Percentiles rank a stretch among this genome's conserved stretches.
Conservation (phyloP, 305 asterid species). For the Coffea humblotiana region DNA sequence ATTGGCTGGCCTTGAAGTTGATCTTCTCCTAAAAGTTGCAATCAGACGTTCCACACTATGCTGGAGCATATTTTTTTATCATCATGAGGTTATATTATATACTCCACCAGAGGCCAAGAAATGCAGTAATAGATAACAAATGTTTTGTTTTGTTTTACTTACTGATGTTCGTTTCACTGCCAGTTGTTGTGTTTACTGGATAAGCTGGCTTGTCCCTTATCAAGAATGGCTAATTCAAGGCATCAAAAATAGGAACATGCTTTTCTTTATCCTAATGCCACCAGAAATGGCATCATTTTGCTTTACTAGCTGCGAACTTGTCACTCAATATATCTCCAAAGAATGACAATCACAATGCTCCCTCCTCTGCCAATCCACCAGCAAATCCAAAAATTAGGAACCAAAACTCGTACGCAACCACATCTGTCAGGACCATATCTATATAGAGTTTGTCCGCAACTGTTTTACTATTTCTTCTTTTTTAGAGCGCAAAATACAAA, state of each 20-base stretch:
- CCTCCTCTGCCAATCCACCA: neutral
- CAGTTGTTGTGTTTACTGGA: constrained; percentile 4
- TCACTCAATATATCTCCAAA: neutral
- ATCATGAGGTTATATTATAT: constrained; percentile 1
- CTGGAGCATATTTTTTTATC: constrained; percentile 8
- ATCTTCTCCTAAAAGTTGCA: neutral
- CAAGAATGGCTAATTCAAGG: neutral
- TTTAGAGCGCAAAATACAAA: neutral
- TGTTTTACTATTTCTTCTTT: neutral
- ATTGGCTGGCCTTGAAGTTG: neutral
- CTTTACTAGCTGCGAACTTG: too few species aligned
- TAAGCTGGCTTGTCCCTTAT: neutral
- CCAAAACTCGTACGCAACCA: constrained; percentile 3
- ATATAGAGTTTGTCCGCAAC: neutral
- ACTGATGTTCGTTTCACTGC: neutral
- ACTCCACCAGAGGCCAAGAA: neutral
- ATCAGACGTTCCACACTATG: constrained; percentile 3
- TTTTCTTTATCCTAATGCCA: neutral
- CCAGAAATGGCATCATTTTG: too few species aligned
- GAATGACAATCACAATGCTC: neutral
- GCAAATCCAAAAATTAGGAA: neutral
- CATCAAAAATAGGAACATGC: neutral
- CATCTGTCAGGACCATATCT: neutral
- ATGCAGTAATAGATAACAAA: neutral
- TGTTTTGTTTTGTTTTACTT: neutral